A percentile compares a stretch with the other conserved stretches of the same genome.
phyloP scores from a whole-genome alignment of 106 monocot species.

The Dioscorea dumetorum region DNA sequence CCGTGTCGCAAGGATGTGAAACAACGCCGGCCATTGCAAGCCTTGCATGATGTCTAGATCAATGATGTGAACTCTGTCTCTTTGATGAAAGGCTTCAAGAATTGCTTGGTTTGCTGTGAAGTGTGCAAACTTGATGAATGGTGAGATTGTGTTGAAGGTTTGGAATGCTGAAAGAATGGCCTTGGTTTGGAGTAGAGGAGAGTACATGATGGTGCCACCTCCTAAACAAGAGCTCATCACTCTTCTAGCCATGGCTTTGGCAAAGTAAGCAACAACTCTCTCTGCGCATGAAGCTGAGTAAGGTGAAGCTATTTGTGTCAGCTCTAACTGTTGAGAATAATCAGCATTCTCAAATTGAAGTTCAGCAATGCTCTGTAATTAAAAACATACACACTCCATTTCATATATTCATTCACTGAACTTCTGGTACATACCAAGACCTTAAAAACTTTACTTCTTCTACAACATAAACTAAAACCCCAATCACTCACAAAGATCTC shows the following conservation, averaged over 20 bases:
- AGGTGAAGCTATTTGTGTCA: slow-evolving; percentile 29
- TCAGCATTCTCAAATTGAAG: no score
- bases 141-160: slow-evolving; percentile 30
- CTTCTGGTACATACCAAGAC: no score
- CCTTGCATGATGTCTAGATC: slow-evolving; percentile 56
- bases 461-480: no score
- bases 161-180: slow-evolving; percentile 24
- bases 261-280: slow-evolving; percentile 46
- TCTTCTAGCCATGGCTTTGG: slow-evolving; percentile 24
- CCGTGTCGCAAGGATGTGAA: slow-evolving; percentile 33
- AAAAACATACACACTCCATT: no score
- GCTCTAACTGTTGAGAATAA: no score
- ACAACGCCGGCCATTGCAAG: slow-evolving; percentile 45
- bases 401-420: no score
- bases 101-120: slow-evolving; percentile 49
- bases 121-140: slow-evolving; percentile 37
- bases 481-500: no score
- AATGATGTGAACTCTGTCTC: slow-evolving; percentile 26
- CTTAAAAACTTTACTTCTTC: no score
- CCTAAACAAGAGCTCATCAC: slow-evolving; percentile 24
- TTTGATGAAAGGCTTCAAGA: slow-evolving; percentile 26
- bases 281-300: slow-evolving; percentile 33
- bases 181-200: slow-evolving; percentile 8
- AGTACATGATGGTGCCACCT: background rate
- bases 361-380: no score